A percentile compares a stretch with the other conserved stretches of the same genome.
phyloP scores from a whole-genome alignment of 768 basidiomycete species.

The Boletus barrowsii region DNA sequence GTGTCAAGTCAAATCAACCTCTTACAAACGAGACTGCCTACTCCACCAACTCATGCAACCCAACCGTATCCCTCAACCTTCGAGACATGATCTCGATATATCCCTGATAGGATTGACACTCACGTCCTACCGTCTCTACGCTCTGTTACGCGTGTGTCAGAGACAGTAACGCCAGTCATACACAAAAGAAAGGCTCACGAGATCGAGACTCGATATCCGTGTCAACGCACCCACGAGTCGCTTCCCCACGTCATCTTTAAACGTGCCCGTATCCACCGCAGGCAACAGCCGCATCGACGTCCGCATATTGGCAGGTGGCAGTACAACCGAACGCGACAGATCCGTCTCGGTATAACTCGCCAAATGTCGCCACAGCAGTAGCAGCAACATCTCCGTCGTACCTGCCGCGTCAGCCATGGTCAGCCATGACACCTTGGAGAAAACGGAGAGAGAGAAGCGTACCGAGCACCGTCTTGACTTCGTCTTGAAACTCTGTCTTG shows the following conservation, averaged over 20 bases:
- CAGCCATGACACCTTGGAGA: too few species aligned
- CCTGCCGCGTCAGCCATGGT: constrained; percentile 34
- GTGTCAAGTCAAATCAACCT: too few species aligned
- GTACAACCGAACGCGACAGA: constrained; percentile 3
- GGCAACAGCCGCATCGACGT: constrained; percentile 55
- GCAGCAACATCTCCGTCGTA: constrained; percentile 72
- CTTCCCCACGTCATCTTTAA: constrained; percentile 54
- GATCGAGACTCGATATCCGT: constrained; percentile 51
- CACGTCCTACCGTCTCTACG: constrained; percentile 44
- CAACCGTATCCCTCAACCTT: constrained; percentile 61
- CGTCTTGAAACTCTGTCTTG: constrained; percentile 37
- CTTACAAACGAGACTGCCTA: constrained; percentile 3
- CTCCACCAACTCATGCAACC: constrained; percentile 44
- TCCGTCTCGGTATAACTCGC: constrained; percentile 53
- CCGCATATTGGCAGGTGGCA: constrained; percentile 35
- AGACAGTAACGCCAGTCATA: constrained; percentile 10
- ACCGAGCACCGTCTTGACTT: constrained; percentile 59
- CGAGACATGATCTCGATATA: constrained; percentile 79
- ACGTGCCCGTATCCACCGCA: constrained; percentile 53
- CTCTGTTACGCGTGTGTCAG: constrained; percentile 33
- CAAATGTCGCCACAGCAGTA: constrained; percentile 80
- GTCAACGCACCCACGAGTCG: constrained; percentile 55
- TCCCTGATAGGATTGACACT: constrained; percentile 60
- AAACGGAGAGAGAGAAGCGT: neutral
- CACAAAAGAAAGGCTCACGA: constrained; percentile 32